These are phyloP conservation scores for Calonectria multiphialidica DNA, from an alignment of 2,329 filamentous ascomycete genomes.

Conservation along the genomic window DNA sequence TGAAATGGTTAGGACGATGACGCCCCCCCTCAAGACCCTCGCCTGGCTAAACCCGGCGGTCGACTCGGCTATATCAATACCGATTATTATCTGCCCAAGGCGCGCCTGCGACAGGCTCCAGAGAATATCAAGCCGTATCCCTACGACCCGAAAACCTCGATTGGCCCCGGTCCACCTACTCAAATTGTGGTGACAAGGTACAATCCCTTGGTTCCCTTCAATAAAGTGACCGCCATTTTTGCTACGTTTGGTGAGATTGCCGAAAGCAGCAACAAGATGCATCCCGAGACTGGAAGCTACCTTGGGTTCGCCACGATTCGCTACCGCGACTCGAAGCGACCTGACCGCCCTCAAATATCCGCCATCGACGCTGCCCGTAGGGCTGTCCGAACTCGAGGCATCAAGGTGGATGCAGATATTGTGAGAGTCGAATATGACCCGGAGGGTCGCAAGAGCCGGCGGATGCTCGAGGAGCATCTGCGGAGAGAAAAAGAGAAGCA, in stretches of 20 bases:
- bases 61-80: conserved; percentile 76
- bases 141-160: conserved; percentile 85
- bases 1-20: conserved; percentile 80
- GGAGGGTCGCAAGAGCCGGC: conserved; percentile 85
- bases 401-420: conserved; percentile 81
- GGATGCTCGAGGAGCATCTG: conserved; percentile 81
- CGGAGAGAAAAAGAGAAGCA: conserved; percentile 75
- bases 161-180: conserved; percentile 89
- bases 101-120: conserved; percentile 76
- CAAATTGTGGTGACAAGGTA: conserved; percentile 97
- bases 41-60: conserved; percentile 75
- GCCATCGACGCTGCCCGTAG: conserved; percentile 85
- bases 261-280: conserved; percentile 92
- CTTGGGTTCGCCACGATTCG: conserved; percentile 93
- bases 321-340: conserved; percentile 79
- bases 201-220: conserved; percentile 87
- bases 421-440: conserved; percentile 91
- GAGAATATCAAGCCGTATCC: conserved; percentile 86
- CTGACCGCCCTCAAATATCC: conserved; percentile 61
- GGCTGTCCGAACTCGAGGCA: conserved; percentile 81
- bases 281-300: conserved; percentile 94
- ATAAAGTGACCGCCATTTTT: conserved; percentile 81
- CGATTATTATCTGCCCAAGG: conserved; percentile 78
- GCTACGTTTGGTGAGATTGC: conserved; percentile 88
- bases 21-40: conserved; percentile 83